phyloP scores from a whole-genome alignment of 192 early-diverging fungal species.

The Dissophora ornata region DNA sequence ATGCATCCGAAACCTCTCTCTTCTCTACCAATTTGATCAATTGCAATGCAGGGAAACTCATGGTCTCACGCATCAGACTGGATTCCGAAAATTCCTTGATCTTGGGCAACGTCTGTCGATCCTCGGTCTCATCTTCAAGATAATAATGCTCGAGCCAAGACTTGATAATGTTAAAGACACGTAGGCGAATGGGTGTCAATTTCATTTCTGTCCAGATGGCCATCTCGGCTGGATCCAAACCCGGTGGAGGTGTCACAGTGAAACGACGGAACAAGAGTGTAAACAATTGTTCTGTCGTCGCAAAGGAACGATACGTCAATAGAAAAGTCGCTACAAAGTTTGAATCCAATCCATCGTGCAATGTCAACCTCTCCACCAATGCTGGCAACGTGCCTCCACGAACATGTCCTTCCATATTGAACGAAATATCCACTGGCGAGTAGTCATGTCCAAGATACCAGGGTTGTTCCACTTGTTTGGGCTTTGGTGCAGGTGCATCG shows the following conservation, averaged over 20 bases:
- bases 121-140: slow-evolving; percentile 78
- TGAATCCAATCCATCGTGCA: slow-evolving; percentile 86
- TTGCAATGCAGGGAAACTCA: slow-evolving; percentile 75
- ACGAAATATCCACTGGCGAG: slow-evolving; percentile 75
- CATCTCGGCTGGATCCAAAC: slow-evolving; percentile 71
- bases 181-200: slow-evolving; percentile 89
- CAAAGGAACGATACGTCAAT: slow-evolving; percentile 95
- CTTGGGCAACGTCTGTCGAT: slow-evolving; percentile 72
- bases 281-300: slow-evolving; percentile 81
- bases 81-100: slow-evolving; percentile 80
- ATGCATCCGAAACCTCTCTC: slow-evolving; percentile 68
- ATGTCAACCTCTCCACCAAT: slow-evolving; percentile 88
- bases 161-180: slow-evolving; percentile 95
- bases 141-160: slow-evolving; percentile 96
- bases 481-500: slow-evolving; percentile 51
- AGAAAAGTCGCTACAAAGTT: slow-evolving; percentile 90
- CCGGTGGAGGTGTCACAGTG: slow-evolving; percentile 76
- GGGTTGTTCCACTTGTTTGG: slow-evolving; percentile 56
- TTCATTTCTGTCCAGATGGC: slow-evolving; percentile 89
- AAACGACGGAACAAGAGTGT: slow-evolving; percentile 81
- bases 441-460: slow-evolving; percentile 91
- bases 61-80: slow-evolving; percentile 76
- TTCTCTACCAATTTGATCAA: slow-evolving; percentile 85
- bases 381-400: slow-evolving; percentile 91
- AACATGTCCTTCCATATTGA: slow-evolving; percentile 89